Conservation (phyloP, 805 yeast species). For the Ogataea allantospora region DNA sequence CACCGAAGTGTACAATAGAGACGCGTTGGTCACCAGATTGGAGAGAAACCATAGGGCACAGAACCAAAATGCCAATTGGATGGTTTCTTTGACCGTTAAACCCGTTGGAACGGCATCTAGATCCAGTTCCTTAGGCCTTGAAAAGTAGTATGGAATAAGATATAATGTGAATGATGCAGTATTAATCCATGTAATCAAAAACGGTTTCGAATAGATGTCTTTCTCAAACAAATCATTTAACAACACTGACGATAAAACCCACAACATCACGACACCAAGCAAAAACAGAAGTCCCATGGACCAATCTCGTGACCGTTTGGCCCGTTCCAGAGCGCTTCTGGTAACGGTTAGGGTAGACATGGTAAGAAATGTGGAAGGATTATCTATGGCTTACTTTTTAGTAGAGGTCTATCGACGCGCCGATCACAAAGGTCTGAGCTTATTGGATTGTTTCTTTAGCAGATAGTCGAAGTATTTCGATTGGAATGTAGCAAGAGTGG, state of each 20-base stretch:
- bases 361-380: too few species aligned
- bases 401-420: constrained; percentile 10
- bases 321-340: constrained; percentile 9
- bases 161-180: constrained; percentile 83
- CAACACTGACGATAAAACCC: constrained; percentile 90
- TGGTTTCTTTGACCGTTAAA: constrained; percentile 59
- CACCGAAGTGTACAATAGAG: constrained; percentile 84
- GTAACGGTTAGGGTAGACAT: constrained; percentile 8
- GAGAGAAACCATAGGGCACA: constrained; percentile 89
- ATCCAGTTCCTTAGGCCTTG: constrained; percentile 7
- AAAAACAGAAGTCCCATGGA: constrained; percentile 72
- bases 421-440: constrained; percentile 3
- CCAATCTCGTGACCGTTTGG: constrained; percentile 49
- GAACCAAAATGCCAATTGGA: constrained; percentile 73
- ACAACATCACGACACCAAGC: constrained; percentile 71
- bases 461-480: constrained; percentile 13
- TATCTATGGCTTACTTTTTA: background rate
- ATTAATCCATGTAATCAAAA: constrained; percentile 86
- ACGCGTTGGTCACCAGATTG: constrained; percentile 84
- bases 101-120: constrained; percentile 3
- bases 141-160: constrained; percentile 53
- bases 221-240: constrained; percentile 74
- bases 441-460: constrained; percentile 5
- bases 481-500: constrained; percentile 17
- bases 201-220: constrained; percentile 76